Conservation (phyloP, 768 basidiomycete genomes). For the Tricholoma sp. region DNA sequence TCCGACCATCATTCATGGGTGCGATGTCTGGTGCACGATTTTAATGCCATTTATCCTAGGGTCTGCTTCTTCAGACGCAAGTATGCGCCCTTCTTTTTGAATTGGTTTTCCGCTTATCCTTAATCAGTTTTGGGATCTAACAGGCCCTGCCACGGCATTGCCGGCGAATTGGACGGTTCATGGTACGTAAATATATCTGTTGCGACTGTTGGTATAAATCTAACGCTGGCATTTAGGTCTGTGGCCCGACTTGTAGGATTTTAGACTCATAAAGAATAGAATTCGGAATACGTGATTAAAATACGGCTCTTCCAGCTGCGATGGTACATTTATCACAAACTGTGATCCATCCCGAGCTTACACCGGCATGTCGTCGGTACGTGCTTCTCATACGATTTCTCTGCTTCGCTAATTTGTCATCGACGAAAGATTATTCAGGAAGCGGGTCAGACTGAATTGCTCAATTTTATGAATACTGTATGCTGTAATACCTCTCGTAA, state of each 20-base stretch:
- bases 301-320: conserved; percentile 40
- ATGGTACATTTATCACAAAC: conserved; percentile 31
- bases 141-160: conserved; percentile 57
- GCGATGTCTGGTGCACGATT: not conserved
- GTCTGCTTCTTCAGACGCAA: conserved; percentile 50
- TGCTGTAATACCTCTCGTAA: not conserved
- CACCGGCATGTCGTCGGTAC: conserved; percentile 25
- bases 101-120: not conserved
- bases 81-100: conserved; percentile 9
- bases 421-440: conserved; percentile 46
- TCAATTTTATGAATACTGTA: conserved; percentile 52
- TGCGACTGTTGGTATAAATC: not conserved
- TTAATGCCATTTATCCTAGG: conserved; percentile 32
- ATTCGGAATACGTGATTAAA: not conserved
- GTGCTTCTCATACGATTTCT: conserved; percentile 1
- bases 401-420: conserved; percentile 16
- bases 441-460: conserved; percentile 53
- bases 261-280: not conserved
- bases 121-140: conserved; percentile 63
- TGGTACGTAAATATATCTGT: conserved; percentile 35
- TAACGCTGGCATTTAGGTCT: conserved; percentile 37
- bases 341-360: conserved; percentile 38
- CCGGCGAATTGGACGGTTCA: conserved; percentile 70
- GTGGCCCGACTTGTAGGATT: conserved; percentile 58
- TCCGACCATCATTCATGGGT: conserved; percentile 7